Conservation (phyloP, 1,284 basidiomycete genomes). For the Naganishia sp. region DNA sequence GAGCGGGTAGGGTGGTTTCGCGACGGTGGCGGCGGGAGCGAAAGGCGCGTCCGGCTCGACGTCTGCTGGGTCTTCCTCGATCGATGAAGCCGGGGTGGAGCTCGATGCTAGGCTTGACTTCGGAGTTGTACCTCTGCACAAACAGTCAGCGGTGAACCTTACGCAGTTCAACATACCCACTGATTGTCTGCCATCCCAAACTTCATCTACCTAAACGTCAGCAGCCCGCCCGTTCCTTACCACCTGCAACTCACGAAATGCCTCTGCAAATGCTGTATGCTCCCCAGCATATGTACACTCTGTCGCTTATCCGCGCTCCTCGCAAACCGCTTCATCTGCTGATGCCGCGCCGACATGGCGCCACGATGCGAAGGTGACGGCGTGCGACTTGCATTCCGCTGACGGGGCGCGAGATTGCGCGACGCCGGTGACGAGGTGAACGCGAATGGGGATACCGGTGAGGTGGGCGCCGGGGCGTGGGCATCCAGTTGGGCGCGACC, state of each 20-base stretch:
- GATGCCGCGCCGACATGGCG: conserved; percentile 9
- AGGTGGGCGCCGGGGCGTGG: neutral
- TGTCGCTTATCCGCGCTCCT: conserved; percentile 48
- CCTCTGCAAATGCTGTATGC: conserved; percentile 50
- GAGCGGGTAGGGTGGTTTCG: conserved; percentile 20
- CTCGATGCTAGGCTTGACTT: too few relatives aligned
- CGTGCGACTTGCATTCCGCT: neutral
- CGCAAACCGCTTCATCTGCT: conserved; percentile 59
- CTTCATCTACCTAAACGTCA: neutral
- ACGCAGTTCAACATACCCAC: neutral
- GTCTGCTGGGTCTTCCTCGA: neutral
- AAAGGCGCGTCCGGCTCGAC: neutral
- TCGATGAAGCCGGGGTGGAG: too few relatives aligned
- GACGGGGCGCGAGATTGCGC: neutral
- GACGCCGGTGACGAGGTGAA: neutral
- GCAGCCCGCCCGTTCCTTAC: neutral
- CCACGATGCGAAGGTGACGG: neutral
- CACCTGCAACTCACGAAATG: conserved; percentile 44
- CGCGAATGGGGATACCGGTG: neutral
- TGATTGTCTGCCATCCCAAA: neutral
- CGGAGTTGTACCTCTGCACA: too few relatives aligned
- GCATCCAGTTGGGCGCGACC: neutral
- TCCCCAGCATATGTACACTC: conserved; percentile 50
- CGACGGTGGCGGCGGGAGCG: conserved; percentile 10
- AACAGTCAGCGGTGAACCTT: too few relatives aligned